Evolutionary conservation across 768 basidiomycete genomes (phyloP).

Genomic region (Tylopilus sp.): DNA sequence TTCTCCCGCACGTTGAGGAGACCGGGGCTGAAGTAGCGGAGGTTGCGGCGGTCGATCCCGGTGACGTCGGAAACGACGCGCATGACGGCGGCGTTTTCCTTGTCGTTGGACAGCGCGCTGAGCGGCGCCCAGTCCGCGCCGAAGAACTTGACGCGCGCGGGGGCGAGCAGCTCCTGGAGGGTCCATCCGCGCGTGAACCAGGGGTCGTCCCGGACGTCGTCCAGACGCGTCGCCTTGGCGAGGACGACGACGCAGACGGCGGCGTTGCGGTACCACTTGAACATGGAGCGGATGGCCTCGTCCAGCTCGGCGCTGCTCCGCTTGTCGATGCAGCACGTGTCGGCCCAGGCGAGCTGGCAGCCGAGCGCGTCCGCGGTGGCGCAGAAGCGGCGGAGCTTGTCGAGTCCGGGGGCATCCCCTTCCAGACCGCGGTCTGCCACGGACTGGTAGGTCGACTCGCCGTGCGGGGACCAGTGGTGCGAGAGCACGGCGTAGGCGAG

Average conservation of each 20-base stretch:
- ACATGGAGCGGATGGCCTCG: slow-evolving; percentile 30
- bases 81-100: slow-evolving; percentile 16
- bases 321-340: slow-evolving; percentile 29
- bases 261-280: slow-evolving; percentile 22
- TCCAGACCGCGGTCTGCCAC: slow-evolving; percentile 6
- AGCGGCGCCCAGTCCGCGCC: slow-evolving; percentile 13
- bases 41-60: slow-evolving; percentile 5
- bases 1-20: slow-evolving; percentile 18
- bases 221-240: background rate
- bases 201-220: slow-evolving; percentile 9
- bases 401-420: slow-evolving; percentile 1
- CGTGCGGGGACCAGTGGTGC: slow-evolving; percentile 11
- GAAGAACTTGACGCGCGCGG: slow-evolving; percentile 21
- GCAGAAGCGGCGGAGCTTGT: slow-evolving; percentile 17
- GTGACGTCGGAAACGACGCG: slow-evolving; percentile 9
- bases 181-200: slow-evolving; percentile 25
- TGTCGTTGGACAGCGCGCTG: slow-evolving; percentile 15
- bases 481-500: slow-evolving; percentile 15
- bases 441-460: slow-evolving; percentile 11
- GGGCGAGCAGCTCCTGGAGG: slow-evolving; percentile 22
- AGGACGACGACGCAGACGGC: slow-evolving; percentile 22
- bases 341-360: slow-evolving; percentile 22
- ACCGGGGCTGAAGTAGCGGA: slow-evolving; percentile 21
- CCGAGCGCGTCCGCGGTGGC: slow-evolving; percentile 9
- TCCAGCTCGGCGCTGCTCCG: slow-evolving; percentile 29